These are phyloP conservation scores for Lentinus brumalis DNA, from an alignment of 768 basidiomycete genomes.

Conservation along the genomic window DNA sequence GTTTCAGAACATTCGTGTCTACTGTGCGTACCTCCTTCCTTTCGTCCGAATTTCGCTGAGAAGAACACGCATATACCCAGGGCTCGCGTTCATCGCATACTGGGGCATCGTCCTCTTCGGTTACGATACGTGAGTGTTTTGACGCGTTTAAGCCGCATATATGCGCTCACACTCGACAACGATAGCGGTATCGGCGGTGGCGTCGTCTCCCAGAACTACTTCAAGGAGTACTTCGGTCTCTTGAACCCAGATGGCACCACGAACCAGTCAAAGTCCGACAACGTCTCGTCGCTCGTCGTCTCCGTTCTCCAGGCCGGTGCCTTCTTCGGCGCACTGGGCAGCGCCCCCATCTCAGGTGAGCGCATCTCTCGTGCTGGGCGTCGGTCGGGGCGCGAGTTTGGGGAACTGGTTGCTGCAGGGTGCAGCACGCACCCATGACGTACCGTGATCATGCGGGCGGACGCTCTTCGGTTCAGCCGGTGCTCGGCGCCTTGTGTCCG, in stretches of 20 bases:
- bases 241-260: constrained; percentile 44
- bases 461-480: background rate
- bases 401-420: background rate
- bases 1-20: constrained; percentile 65
- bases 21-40: constrained; percentile 45
- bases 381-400: background rate
- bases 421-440: background rate
- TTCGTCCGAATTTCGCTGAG: background rate
- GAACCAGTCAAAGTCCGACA: constrained; percentile 43
- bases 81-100: constrained; percentile 73
- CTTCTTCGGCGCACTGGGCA: constrained; percentile 83
- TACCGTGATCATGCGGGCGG: background rate
- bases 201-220: constrained; percentile 64
- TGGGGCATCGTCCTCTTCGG: constrained; percentile 85
- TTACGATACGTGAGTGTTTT: constrained; percentile 63
- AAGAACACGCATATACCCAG: constrained; percentile 34
- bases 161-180: constrained; percentile 16
- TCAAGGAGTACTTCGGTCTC: constrained; percentile 64
- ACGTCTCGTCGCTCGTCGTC: constrained; percentile 80
- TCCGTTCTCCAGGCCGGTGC: constrained; percentile 87
- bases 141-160: constrained; percentile 10
- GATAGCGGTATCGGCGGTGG: constrained; percentile 66
- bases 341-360: constrained; percentile 69
- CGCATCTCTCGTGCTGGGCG: constrained; percentile 4
- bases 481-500: too few species aligned